Base-by-base conservation (phyloP, 2,329 filamentous ascomycete species). In the Penicillium griseofulvum region DNA sequence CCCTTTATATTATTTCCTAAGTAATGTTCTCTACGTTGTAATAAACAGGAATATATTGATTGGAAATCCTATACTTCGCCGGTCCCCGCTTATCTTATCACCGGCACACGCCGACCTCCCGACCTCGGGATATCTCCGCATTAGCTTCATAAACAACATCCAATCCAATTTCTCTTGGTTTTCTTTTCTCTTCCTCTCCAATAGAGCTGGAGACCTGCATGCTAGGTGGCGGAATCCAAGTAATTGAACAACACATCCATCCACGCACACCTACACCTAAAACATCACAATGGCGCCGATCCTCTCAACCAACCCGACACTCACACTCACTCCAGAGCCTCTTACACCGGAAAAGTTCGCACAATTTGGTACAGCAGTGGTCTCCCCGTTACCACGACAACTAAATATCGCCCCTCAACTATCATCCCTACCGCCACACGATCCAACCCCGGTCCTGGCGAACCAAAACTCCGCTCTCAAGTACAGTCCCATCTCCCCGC, bases 381-480 rank as follows among this genome's bases (percentile, higher is more conserved):
- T 86, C 69, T 90, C 93, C 69, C 90, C 90, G 31, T 70, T 81
- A 19, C 79, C 81, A 57, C 81, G 83, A 41, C 74, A 79, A 67
- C 70, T 85, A 61, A 71, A 70, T 60, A 54, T 81, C 10, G 57
- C 69, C 0, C 72, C 74, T n/a, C 45, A 65, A 22, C 74, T 81
- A 59, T 80, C 83, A 48, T 78, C 76, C 51, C 74, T 73, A 62
- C 61, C 62, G 59, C 71, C 63, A 68, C 68, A 66, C 56, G 24
- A 76, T 66, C 77, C 79, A 60, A 77, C 82, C 52, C 76, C 86
- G 5, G 80, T 84, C 3, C 83, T 86, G 44, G 83, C 83, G 43
- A 97, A 97, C 78, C 92, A 97, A 78, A 90, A 90, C 67, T 87
- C 87, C 22, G 93, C 94, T 16, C 85, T 93, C 68, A 96, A 96